These are phyloP conservation scores for Penicillium lividum DNA, from an alignment of 495 filamentous ascomycete species.

Conservation along the genomic window DNA sequence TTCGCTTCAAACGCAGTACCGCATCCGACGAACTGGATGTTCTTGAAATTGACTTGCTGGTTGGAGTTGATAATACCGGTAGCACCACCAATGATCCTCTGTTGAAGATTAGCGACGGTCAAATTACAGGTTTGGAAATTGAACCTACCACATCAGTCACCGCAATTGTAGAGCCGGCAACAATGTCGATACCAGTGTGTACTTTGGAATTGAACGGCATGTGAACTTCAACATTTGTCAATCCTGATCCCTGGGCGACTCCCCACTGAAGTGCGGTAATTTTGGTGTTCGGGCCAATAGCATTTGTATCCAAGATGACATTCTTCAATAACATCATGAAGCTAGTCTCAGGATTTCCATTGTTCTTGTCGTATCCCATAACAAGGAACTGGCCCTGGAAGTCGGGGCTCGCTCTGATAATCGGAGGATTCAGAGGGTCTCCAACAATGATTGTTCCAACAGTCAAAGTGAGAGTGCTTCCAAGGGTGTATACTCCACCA, in stretches of 20 bases:
- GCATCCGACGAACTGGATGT: conserved; percentile 43
- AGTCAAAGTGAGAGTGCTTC: conserved; percentile 39
- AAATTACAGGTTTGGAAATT: not conserved
- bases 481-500: conserved; percentile 45
- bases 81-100: conserved; percentile 52
- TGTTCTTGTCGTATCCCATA: conserved; percentile 35
- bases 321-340: conserved; percentile 48
- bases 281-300: conserved; percentile 20
- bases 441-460: conserved; percentile 50
- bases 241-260: conserved; percentile 65
- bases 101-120: conserved; percentile 12
- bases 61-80: conserved; percentile 50
- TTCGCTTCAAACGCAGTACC: conserved; percentile 38
- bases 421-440: conserved; percentile 38
- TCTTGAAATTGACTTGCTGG: conserved; percentile 56
- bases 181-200: conserved; percentile 53
- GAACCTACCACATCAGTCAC: conserved; percentile 50
- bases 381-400: conserved; percentile 36
- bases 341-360: conserved; percentile 38
- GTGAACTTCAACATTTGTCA: conserved; percentile 72
- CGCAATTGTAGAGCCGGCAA: conserved; percentile 46
- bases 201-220: conserved; percentile 58
- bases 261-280: conserved; percentile 61
- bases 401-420: conserved; percentile 33
- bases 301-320: conserved; percentile 42